Base-by-base conservation (phyloP, 192 early-diverging fungal genomes). In the Podila epicladia region DNA sequence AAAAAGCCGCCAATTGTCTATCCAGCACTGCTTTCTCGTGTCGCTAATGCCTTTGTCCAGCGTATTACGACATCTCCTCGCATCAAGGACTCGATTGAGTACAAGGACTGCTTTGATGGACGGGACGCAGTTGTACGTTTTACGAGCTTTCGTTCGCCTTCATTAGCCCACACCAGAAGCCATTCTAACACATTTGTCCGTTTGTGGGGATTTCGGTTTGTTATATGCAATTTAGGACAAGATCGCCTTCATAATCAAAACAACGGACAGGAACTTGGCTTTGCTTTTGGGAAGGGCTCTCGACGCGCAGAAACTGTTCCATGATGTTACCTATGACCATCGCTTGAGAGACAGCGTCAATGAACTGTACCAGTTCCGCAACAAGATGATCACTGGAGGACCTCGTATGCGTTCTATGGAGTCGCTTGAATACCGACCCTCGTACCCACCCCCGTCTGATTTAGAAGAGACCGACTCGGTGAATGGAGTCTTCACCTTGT, bases 291-390 rank as follows among this genome's bases (percentile, higher is more conserved):
- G 97, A 22, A 89, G 97, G 20, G 93, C 96, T 19, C 82, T 99
- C 65, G 95, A 95, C 75, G 89, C 92, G 58, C 97, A 99, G 84
- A 90, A 89, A 48, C 91, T 98, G 67, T 96, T 99, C 84, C 93
- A 96, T 75, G 95, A 99, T 82, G 96, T 98, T 17, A 92, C 87
- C 9, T 96, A 94, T 79, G 92, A 92, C 50, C 93, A 95, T 82
- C 87, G 94, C 8, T 89, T 98, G 61, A 92, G 95, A n/a, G 96
- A 97, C 72, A 93, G 92, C 58, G 71, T 87, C 13, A 83, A 91
- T 61, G 95, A 97, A 69, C 71, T 99, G 20, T 99, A 97, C 74
- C 86, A 91, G 63, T 96, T 97, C 82, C 86, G 88, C 31, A 86
- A 90, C 22, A 71, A 74, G 22, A 70, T 82, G 53, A 77, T 76